These are phyloP conservation scores for Tilletia caries DNA, from an alignment of 1,284 basidiomycete genomes.

Conservation along the genomic window DNA sequence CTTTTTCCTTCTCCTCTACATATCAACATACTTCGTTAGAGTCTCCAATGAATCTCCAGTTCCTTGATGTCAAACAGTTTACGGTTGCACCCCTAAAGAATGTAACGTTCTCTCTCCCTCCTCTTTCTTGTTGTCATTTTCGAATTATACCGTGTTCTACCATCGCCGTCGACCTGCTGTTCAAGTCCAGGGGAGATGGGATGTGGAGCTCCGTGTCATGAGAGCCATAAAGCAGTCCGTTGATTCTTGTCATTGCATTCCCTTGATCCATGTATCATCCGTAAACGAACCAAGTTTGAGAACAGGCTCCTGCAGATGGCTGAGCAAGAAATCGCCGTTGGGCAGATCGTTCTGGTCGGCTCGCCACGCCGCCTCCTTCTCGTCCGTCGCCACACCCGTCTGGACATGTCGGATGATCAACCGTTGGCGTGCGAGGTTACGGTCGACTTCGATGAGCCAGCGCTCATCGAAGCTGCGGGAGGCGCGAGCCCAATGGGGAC, in stretches of 20 bases:
- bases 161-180: too few species aligned
- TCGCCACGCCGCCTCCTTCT: constrained; percentile 67
- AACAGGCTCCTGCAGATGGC: constrained; percentile 37
- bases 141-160: too few species aligned
- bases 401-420: constrained; percentile 71
- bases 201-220: too few species aligned
- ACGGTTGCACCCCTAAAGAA: background rate
- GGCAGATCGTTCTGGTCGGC: constrained; percentile 60
- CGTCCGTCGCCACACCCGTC: constrained; percentile 68
- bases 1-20: too few species aligned
- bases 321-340: constrained; percentile 47
- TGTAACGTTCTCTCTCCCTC: background rate
- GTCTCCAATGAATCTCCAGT: too few species aligned
- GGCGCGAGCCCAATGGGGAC: constrained; percentile 68
- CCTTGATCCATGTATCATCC: background rate
- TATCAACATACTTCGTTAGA: too few species aligned
- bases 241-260: too few species aligned
- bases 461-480: constrained; percentile 70
- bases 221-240: too few species aligned
- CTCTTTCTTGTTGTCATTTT: too few species aligned
- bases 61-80: constrained; percentile 6
- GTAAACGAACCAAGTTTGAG: background rate
- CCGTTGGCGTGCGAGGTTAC: constrained; percentile 64
- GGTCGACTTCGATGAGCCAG: constrained; percentile 70
- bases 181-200: too few species aligned